Evolutionary conservation across 176 grass and related monocot genomes (phyloP).

Genomic region (Zea mays): DNA sequence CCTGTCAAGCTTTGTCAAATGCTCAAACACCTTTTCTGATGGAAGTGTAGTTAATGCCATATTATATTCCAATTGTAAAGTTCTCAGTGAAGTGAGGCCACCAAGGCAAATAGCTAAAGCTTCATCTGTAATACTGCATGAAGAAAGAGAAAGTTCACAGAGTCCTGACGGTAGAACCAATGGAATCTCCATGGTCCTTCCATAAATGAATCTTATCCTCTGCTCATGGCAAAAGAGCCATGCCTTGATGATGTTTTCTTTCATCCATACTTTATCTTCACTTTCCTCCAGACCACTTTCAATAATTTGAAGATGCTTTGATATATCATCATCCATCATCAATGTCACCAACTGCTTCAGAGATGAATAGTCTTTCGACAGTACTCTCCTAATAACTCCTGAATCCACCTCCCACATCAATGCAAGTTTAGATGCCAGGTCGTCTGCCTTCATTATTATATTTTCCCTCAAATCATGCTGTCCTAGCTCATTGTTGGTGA

Average conservation of each 20-base stretch:
- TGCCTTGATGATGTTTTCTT: not conserved
- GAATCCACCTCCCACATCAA: not conserved
- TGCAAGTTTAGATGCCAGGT: not conserved
- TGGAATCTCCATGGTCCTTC: fast-evolving
- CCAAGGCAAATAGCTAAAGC: not conserved
- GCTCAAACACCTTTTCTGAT: not conserved
- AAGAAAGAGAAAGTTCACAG: fast-evolving
- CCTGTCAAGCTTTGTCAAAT: not conserved
- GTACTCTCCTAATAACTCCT: not conserved
- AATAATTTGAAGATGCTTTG: not conserved
- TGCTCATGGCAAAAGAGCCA: slow-evolving; percentile 6
- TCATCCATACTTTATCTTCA: fast-evolving
- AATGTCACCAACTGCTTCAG: not conserved
- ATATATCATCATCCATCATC: not conserved
- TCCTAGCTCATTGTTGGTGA: not conserved
- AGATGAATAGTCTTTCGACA: not conserved
- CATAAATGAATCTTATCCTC: not conserved
- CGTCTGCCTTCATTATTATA: not conserved
- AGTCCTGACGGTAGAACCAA: not conserved
- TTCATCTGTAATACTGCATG: slow-evolving; percentile 16
- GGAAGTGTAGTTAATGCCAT: slow-evolving; percentile 31
- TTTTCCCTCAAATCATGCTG: not conserved
- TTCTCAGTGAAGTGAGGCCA: not conserved
- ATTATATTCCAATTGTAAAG: fast-evolving
- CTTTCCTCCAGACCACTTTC: not conserved